A percentile compares a stretch with the other conserved stretches of the same genome.
Conservation (phyloP, 345 rosid genomes). For the Salix koriyanagi region DNA sequence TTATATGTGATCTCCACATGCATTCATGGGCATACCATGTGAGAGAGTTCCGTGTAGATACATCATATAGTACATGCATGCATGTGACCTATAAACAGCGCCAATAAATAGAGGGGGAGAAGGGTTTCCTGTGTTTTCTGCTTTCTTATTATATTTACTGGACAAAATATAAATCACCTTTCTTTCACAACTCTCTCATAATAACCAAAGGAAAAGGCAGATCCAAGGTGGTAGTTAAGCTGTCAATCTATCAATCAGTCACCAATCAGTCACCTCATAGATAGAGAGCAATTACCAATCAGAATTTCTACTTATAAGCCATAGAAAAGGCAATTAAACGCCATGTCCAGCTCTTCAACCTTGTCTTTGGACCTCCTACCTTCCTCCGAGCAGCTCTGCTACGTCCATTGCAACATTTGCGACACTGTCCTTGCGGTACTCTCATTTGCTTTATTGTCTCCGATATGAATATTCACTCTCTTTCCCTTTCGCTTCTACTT, state of each 20-base stretch:
- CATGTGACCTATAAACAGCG: conserved; percentile 14
- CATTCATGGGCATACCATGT: neutral
- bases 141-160: conserved; percentile 24
- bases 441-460: neutral
- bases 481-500: neutral
- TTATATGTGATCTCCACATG: neutral
- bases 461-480: neutral
- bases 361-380: conserved; percentile 37
- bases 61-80: neutral
- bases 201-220: conserved; percentile 30
- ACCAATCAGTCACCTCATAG: conserved; percentile 11
- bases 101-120: conserved; percentile 20
- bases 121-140: conserved; percentile 1
- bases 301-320: conserved; percentile 18
- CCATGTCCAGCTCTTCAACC: conserved; percentile 39
- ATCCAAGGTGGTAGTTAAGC: conserved; percentile 50
- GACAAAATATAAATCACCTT: conserved; percentile 23
- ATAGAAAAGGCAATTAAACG: conserved; percentile 10
- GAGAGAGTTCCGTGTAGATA: neutral
- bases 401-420: conserved; percentile 97
- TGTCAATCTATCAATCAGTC: conserved; percentile 44
- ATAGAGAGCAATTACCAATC: conserved; percentile 23
- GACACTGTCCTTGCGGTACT: conserved; percentile 87
- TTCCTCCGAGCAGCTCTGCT: conserved; percentile 86
- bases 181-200: conserved; percentile 27